Conservation (phyloP, 495 filamentous ascomycete species). For the Penicillium tannophilum region DNA sequence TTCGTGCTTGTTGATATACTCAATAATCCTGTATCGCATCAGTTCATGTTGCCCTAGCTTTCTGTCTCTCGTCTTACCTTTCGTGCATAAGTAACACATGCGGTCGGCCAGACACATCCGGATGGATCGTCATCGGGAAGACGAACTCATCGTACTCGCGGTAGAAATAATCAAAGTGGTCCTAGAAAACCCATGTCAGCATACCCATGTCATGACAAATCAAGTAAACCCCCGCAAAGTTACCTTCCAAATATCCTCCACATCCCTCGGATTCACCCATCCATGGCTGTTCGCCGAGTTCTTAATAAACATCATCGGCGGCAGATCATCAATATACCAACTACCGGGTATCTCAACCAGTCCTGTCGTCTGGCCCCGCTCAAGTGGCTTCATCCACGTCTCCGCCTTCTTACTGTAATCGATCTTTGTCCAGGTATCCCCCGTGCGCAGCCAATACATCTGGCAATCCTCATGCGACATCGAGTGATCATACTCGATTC, state of each 20-base stretch:
- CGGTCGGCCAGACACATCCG: slow-evolving; percentile 66
- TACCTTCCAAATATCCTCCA: slow-evolving; percentile 59
- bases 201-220: neutral
- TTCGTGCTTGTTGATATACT: slow-evolving; percentile 8
- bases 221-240: neutral
- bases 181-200: slow-evolving; percentile 26
- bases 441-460: slow-evolving; percentile 64
- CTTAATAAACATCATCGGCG: slow-evolving; percentile 66
- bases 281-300: slow-evolving; percentile 59
- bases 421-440: slow-evolving; percentile 64
- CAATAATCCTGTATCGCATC: slow-evolving; percentile 28
- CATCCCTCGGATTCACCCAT: slow-evolving; percentile 61
- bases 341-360: slow-evolving; percentile 68
- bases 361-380: slow-evolving; percentile 52
- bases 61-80: slow-evolving; percentile 29
- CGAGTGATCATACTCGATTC: slow-evolving; percentile 70
- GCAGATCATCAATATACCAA: slow-evolving; percentile 70
- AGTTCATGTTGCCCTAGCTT: slow-evolving; percentile 1
- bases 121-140: slow-evolving; percentile 72
- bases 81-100: slow-evolving; percentile 71
- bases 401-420: slow-evolving; percentile 61
- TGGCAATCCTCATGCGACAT: slow-evolving; percentile 70
- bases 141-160: slow-evolving; percentile 70
- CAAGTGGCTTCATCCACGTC: slow-evolving; percentile 68
- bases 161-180: slow-evolving; percentile 73